Evolutionary conservation across 768 basidiomycete genomes (phyloP), one percentile per base, ranked within the genome.

Genomic region (Panellus pusillus): DNA sequence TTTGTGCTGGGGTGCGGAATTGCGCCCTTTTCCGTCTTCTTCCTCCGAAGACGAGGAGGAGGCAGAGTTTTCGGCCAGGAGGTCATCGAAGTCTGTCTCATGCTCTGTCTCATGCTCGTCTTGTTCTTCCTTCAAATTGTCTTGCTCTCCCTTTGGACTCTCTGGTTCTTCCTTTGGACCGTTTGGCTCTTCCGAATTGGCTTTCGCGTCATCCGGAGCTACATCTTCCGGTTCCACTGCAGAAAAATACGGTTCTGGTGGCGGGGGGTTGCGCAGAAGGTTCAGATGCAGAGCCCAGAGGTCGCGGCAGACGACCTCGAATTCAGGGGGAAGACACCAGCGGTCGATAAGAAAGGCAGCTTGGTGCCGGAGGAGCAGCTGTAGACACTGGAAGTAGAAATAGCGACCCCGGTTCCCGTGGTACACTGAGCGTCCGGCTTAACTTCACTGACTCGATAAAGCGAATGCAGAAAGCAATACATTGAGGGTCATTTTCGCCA

Each of bases 311-410:
- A 91, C 70, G 19, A 78, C 69, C 79, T 93, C 91, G 55, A 92
- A 90, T 64, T 91, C 89, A 0, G 74, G 65, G 7, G 91, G 91
- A 18, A 94, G 74, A n/a, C 73, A 66, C 92, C 92, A 93, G 9
- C 82, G 60, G 12, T 64, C 63, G 4, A 66, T 77, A 52, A 93
- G 68, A n/a, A 78, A 77, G 6, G 71, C 73, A 12, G 93, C 72
- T 68, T 97, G 93, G 61, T 85, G 81, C 29, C 93, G 79, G 11
- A 96, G 73, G 49, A 97, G 72, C 1, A 92, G 71, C 68, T 97
- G 95, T 32, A 91, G 74, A 62, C 89, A 90, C 58, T 94, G 87
- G 56, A 91, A 89, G 61, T 91, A 91, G 52, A 88, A 83, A 65
- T 80, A 93, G 36, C 84, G 79, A 13, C 85, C 91, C 53, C 87